A percentile compares a stretch with the other conserved stretches of the same genome.
phyloP scores from a whole-genome alignment of 208 protist species.

The Trypanosomatidae sp. region DNA sequence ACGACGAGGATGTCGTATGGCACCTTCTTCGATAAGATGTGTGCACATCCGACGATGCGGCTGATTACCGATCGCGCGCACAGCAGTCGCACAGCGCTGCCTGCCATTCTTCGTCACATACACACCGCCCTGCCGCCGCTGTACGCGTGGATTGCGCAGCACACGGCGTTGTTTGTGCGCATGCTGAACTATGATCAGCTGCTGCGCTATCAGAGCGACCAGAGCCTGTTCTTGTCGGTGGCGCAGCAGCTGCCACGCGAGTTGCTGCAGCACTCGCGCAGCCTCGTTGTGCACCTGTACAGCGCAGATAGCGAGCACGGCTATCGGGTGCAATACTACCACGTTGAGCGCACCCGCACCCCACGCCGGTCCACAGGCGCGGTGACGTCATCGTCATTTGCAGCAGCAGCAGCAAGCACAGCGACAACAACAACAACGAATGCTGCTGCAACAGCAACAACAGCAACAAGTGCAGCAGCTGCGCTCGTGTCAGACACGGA shows the following conservation, averaged over 20 bases:
- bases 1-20: background rate
- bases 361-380: no score
- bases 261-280: no score
- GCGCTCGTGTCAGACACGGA: no score
- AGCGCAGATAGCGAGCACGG: no score
- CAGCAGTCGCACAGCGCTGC: background rate
- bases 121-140: background rate
- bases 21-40: background rate
- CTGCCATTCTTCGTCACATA: background rate
- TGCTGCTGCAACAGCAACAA: no score
- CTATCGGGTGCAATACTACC: no score
- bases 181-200: conserved; percentile 1
- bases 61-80: background rate
- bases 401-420: background rate
- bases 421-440: background rate
- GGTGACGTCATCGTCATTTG: background rate
- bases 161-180: background rate
- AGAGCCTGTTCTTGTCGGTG: no score
- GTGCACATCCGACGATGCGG: background rate
- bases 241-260: no score
- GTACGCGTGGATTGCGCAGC: background rate
- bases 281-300: no score
- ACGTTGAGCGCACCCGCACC: no score
- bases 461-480: no score
- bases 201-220: no score